A percentile compares a stretch with the other conserved stretches of the same genome.
Conservation (phyloP, 1,139 yeast species). For the Saccharomycopsis hybrid region DNA sequence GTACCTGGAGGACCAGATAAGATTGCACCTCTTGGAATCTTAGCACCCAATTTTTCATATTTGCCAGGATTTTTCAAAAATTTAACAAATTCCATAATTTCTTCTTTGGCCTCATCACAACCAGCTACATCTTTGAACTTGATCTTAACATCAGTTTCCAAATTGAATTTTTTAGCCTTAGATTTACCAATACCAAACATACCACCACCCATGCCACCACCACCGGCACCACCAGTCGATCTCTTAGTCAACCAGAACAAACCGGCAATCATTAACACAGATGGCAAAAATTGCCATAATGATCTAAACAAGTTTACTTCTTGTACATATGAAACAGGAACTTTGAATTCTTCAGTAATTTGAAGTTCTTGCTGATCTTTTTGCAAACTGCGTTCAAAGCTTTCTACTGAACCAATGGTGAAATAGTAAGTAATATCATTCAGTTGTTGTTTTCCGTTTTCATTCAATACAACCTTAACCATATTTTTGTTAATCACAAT, state of each 20-base stretch:
- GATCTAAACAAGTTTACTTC: slow-evolving; percentile 52
- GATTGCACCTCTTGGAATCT: slow-evolving; percentile 79
- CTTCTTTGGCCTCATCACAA: slow-evolving; percentile 76
- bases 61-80: slow-evolving; percentile 68
- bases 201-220: slow-evolving; percentile 47
- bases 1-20: slow-evolving; percentile 85
- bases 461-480: slow-evolving; percentile 64
- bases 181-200: slow-evolving; percentile 60
- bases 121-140: slow-evolving; percentile 81
- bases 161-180: slow-evolving; percentile 64
- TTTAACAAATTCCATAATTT: slow-evolving; percentile 78
- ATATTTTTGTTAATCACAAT: slow-evolving; percentile 58
- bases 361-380: slow-evolving; percentile 54
- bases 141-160: slow-evolving; percentile 63
- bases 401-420: slow-evolving; percentile 68
- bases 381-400: slow-evolving; percentile 63
- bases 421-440: slow-evolving; percentile 46
- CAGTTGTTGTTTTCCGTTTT: slow-evolving; percentile 35
- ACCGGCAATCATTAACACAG: slow-evolving; percentile 64
- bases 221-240: slow-evolving; percentile 43
- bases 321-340: slow-evolving; percentile 61
- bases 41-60: slow-evolving; percentile 73
- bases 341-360: slow-evolving; percentile 51
- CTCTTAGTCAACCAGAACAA: slow-evolving; percentile 61
- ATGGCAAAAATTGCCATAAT: slow-evolving; percentile 58